Evolutionary conservation across 352 stramenopile genomes (phyloP).

Genomic region (Globisporangium canariense): DNA sequence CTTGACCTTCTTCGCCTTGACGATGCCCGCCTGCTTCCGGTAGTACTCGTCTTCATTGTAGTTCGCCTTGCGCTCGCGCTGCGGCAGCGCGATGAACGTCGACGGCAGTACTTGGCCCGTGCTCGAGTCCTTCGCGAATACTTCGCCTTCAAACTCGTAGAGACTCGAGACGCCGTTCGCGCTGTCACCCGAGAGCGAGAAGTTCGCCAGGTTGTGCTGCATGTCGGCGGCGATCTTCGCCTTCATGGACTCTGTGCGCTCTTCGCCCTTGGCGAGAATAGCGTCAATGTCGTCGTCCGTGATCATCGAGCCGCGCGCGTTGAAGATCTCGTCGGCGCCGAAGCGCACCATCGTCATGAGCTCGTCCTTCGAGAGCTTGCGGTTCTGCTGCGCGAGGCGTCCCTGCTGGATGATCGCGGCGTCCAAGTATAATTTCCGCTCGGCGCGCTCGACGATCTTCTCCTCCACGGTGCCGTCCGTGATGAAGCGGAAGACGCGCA

Average conservation of each 20-base stretch:
- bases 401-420: conserved; percentile 99
- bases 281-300: conserved; percentile 92
- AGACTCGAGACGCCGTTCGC: conserved; percentile 68
- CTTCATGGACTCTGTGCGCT: conserved; percentile 89
- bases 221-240: conserved; percentile 88
- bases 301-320: conserved; percentile 84
- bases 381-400: conserved; percentile 91
- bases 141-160: conserved; percentile 88
- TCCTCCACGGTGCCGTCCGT: conserved; percentile 98
- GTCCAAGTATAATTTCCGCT: conserved; percentile 98
- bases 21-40: conserved; percentile 75
- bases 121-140: conserved; percentile 86
- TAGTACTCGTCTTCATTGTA: conserved; percentile 99
- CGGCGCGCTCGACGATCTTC: conserved; percentile 97
- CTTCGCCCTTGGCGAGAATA: conserved; percentile 88
- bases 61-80: conserved; percentile 87
- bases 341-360: conserved; percentile 97
- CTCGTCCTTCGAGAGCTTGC: conserved; percentile 95
- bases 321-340: conserved; percentile 88
- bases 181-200: conserved; percentile 91
- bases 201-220: conserved; percentile 96
- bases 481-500: conserved; percentile 98
- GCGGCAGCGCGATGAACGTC: conserved; percentile 85
- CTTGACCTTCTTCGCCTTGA: conserved; percentile 87
- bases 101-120: conserved; percentile 80